Evolutionary conservation across 352 stramenopile species (phyloP).

Genomic region (Globisporangium recalcitrans): DNA sequence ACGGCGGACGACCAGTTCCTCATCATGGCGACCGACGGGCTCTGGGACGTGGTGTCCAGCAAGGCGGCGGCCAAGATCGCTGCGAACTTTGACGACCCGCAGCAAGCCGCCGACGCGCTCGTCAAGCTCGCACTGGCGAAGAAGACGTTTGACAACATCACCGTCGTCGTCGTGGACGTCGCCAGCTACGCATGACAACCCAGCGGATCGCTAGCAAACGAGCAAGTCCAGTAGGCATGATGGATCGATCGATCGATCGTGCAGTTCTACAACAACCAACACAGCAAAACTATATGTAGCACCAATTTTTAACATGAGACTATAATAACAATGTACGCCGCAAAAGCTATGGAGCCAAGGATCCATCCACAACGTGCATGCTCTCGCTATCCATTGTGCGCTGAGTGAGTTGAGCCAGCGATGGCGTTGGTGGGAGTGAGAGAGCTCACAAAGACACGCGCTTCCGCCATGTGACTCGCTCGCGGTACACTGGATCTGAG

Average conservation of each 20-base stretch:
- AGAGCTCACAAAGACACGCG: too few species aligned
- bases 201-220: too few species aligned
- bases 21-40: slow-evolving; percentile 74
- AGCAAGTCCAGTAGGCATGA: too few species aligned
- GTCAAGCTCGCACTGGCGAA: slow-evolving; percentile 48
- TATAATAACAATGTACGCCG: background rate
- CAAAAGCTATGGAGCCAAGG: background rate
- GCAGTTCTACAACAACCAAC: background rate
- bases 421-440: too few species aligned
- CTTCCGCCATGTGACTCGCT: too few species aligned
- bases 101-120: slow-evolving; percentile 56
- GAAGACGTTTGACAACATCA: slow-evolving; percentile 74
- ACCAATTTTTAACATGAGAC: background rate
- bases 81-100: slow-evolving; percentile 37
- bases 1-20: slow-evolving; percentile 61
- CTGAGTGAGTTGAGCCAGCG: too few species aligned
- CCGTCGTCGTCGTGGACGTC: slow-evolving; percentile 68
- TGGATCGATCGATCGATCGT: background rate
- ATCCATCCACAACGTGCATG: background rate
- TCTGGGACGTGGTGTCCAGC: slow-evolving; percentile 83
- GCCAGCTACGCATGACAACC: slow-evolving; percentile 36
- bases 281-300: background rate
- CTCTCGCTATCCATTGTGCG: too few species aligned
- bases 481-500: too few species aligned
- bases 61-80: slow-evolving; percentile 56